Percentiles rank a stretch among this genome's conserved stretches.
These are phyloP conservation scores for Buddleja alternifolia DNA, from an alignment of 257 asterid species.

Conservation along the genomic window DNA sequence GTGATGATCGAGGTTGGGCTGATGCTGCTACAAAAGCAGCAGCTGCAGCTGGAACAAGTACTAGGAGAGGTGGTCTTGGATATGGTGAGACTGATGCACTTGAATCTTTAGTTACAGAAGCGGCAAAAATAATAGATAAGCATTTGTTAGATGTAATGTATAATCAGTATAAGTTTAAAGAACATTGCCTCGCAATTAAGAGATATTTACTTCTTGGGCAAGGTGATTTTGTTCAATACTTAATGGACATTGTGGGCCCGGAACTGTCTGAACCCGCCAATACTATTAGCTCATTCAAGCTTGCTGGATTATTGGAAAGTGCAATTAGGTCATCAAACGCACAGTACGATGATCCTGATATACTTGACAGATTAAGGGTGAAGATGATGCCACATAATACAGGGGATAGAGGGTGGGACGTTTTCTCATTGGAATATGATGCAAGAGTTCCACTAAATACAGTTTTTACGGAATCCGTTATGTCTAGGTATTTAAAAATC, in stretches of 20 bases:
- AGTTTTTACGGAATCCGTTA: constrained; percentile 86
- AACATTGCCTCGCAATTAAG: constrained; percentile 97
- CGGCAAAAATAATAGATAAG: constrained; percentile 88
- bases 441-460: constrained; percentile 90
- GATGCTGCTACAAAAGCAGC: constrained; percentile 92
- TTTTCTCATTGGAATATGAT: constrained; percentile 93
- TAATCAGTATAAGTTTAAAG: constrained; percentile 82
- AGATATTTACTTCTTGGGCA: constrained; percentile 96
- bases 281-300: constrained; percentile 92
- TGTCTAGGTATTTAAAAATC: constrained; percentile 83
- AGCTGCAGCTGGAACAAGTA: constrained; percentile 91
- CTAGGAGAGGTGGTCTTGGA: constrained; percentile 86
- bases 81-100: constrained; percentile 99
- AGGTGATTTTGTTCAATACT: constrained; percentile 97
- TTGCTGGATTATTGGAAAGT: constrained; percentile 89
- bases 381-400: constrained; percentile 95
- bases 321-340: constrained; percentile 94
- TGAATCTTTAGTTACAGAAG: constrained; percentile 86
- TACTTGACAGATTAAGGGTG: constrained; percentile 88
- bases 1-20: constrained; percentile 98
- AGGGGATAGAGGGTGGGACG: constrained; percentile 99
- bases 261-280: constrained; percentile 97
- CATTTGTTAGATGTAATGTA: constrained; percentile 89
- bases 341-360: constrained; percentile 90
- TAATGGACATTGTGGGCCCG: constrained; percentile 94